Evolutionary conservation across 1,284 basidiomycete species (phyloP).

Genomic region (Fomitiporia mediterranea): DNA sequence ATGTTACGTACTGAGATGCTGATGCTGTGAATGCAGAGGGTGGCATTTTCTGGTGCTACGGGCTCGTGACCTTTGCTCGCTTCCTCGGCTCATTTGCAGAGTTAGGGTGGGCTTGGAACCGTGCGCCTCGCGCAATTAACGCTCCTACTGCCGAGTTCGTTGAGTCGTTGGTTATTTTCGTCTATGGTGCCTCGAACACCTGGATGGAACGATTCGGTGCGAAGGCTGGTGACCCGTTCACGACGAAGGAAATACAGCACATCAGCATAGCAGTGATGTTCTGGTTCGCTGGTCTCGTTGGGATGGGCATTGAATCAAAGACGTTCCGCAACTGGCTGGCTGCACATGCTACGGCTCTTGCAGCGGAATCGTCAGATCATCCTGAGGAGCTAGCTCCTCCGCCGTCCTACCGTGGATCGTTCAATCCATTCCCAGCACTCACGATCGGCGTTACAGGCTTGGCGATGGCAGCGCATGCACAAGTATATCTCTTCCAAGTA

Average conservation of each 20-base stretch:
- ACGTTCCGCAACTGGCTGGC: slow-evolving; percentile 67
- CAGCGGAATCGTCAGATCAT: slow-evolving; percentile 28
- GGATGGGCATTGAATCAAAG: slow-evolving; percentile 86
- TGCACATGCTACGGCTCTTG: slow-evolving; percentile 46
- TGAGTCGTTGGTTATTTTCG: slow-evolving; percentile 84
- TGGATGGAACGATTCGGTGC: slow-evolving; percentile 97
- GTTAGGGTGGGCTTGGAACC: slow-evolving; percentile 95
- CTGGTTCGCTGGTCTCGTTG: slow-evolving; percentile 89
- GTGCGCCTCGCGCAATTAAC: slow-evolving; percentile 41
- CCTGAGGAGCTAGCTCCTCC: slow-evolving; percentile 25
- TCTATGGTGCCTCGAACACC: slow-evolving; percentile 88
- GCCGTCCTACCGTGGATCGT: slow-evolving; percentile 70
- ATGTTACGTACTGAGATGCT: neutral
- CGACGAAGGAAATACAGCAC: slow-evolving; percentile 92
- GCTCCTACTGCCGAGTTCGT: slow-evolving; percentile 79
- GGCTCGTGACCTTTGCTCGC: slow-evolving; percentile 83
- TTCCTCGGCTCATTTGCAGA: slow-evolving; percentile 89
- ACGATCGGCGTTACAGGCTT: slow-evolving; percentile 91
- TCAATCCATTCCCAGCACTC: slow-evolving; percentile 93
- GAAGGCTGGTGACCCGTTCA: slow-evolving; percentile 76
- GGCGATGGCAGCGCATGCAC: slow-evolving; percentile 94
- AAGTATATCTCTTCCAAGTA: slow-evolving; percentile 87
- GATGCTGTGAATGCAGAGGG: slow-evolving; percentile 52
- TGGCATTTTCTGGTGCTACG: slow-evolving; percentile 88
- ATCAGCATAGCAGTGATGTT: slow-evolving; percentile 96